Evolutionary conservation across 352 stramenopile genomes (phyloP), one percentile per base, ranked within the genome.

Genomic region (Peronospora farinosa): DNA sequence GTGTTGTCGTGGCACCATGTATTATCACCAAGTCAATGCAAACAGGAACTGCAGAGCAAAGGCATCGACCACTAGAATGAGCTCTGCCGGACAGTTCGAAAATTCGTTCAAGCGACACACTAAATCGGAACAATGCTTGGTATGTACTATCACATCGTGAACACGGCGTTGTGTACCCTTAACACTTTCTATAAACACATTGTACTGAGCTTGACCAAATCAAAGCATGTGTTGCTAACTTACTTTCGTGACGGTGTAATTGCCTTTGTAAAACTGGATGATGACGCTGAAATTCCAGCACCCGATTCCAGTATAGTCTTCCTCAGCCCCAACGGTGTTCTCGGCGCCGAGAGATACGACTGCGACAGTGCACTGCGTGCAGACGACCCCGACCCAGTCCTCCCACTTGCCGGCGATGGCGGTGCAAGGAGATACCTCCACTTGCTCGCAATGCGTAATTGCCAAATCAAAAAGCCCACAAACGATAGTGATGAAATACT

Each of bases 381-480:
- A 9, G 40, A 46, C 6, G 57, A 55, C 21, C 17, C 40, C 16
- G 39, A 62, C 8, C 43, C 33, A 41, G 38, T 47, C 5, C 13
- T 10, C 36, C 50, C 17, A 28, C 41, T 46, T 45, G 40, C 40
- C 15, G 44, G 55, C n/a, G 51, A 47, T 27, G 73, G 74, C 4
- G 74, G 74, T 31, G 66, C 61, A 10, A 88, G 60, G 44, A 91
- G 61, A 47, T 91, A 91, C 2, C 79, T 63, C 79, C 79, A 91
- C 39, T 78, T 77, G 50, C 74, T 86, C 15, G 72, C 77, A 55
- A 88, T 74, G 27, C 74, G 68, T 11, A 91, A 54, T 57, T 91
- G 76, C 74, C 73, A 91, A 30, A 67, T 61, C 16, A 84, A 46
- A 36, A 85, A 71, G 0, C 60, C 74, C 1, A 75, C 1, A 7